Percentiles rank a stretch among this genome's conserved stretches.
phyloP scores from a whole-genome alignment of 495 filamentous ascomycete species.

The Penicillium soppii region DNA sequence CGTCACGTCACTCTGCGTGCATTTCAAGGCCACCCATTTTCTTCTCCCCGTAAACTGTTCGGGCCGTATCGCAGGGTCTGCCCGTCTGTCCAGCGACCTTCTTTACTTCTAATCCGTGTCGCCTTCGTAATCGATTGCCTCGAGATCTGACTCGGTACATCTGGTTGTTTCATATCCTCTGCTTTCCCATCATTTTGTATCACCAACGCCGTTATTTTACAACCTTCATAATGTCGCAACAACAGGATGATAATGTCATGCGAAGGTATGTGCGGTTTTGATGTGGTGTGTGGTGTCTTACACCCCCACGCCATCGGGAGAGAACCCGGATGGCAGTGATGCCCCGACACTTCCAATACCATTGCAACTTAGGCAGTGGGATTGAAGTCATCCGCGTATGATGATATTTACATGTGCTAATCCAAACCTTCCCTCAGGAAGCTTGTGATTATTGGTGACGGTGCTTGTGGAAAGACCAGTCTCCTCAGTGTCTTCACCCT shows the following conservation, averaged over 20 bases:
- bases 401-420: slow-evolving; percentile 14
- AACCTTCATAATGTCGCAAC: slow-evolving; percentile 55
- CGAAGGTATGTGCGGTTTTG: slow-evolving; percentile 57
- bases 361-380: not conserved
- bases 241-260: slow-evolving; percentile 66
- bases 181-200: slow-evolving; percentile 6
- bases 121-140: slow-evolving; percentile 9
- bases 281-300: slow-evolving; percentile 7
- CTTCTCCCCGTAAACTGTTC: slow-evolving; percentile 10
- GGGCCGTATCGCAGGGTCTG: slow-evolving; percentile 11
- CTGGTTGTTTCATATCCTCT: slow-evolving; percentile 2
- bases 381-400: not conserved
- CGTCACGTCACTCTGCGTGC: slow-evolving; percentile 23
- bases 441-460: slow-evolving; percentile 97
- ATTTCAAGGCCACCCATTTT: slow-evolving; percentile 18
- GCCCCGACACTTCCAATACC: slow-evolving; percentile 1
- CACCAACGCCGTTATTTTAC: slow-evolving; percentile 6
- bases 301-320: slow-evolving; percentile 1
- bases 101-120: slow-evolving; percentile 12
- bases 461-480: slow-evolving; percentile 98
- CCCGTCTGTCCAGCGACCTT: slow-evolving; percentile 19
- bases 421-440: slow-evolving; percentile 60
- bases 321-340: not conserved
- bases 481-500: slow-evolving; percentile 96
- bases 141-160: slow-evolving; percentile 6